Percentiles rank a stretch among this genome's conserved stretches.
These are phyloP conservation scores for Stenogyne calaminthoides DNA, from an alignment of 305 asterid species.

Conservation along the genomic window DNA sequence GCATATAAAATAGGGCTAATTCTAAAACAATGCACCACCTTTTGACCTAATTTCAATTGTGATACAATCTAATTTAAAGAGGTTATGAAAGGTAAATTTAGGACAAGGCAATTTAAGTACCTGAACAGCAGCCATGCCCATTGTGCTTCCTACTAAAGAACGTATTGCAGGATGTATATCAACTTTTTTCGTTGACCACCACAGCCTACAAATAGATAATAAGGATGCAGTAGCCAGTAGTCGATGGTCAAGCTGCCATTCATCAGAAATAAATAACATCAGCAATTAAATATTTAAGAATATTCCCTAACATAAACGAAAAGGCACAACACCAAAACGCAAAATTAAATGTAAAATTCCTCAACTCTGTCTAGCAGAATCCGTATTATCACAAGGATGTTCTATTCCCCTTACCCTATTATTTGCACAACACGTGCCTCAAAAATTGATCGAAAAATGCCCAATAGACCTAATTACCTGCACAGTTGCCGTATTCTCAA, in stretches of 20 bases:
- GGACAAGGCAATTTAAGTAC: conserved; percentile 35
- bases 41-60: no score
- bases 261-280: conserved; percentile 10
- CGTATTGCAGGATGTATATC: conserved; percentile 83
- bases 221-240: conserved; percentile 88
- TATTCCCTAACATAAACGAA: background rate
- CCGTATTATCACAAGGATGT: background rate
- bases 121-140: conserved; percentile 95
- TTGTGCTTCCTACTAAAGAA: conserved; percentile 61
- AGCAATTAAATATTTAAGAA: conserved; percentile 10
- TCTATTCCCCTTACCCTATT: background rate
- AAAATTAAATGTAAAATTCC: background rate
- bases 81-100: no score
- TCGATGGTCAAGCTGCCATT: conserved; percentile 84
- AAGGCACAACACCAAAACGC: background rate
- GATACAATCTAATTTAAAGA: no score
- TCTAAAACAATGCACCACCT: no score
- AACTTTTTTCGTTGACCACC: conserved; percentile 73
- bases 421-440: conserved; percentile 18
- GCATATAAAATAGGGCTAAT: background rate
- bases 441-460: conserved; percentile 13
- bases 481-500: conserved; percentile 88
- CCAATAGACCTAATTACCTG: conserved; percentile 56
- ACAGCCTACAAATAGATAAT: conserved; percentile 68
- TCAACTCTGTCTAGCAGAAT: background rate